A percentile compares a stretch with the other conserved stretches of the same genome.
Conservation (phyloP, 2,329 filamentous ascomycete species). For the Saccharata proteae region DNA sequence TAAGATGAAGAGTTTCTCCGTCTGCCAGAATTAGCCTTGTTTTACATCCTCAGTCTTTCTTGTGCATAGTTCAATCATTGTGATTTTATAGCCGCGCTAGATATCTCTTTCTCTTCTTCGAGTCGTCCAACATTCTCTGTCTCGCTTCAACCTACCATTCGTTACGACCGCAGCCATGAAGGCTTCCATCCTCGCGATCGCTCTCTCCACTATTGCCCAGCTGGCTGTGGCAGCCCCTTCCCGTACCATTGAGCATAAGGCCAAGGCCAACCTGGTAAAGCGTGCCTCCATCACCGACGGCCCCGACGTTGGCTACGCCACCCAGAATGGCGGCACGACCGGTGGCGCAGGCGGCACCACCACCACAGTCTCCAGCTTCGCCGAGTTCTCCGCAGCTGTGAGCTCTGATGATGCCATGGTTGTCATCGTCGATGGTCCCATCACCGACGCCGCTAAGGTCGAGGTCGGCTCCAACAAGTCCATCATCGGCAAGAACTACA, state of each 20-base stretch:
- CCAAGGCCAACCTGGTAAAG: slow-evolving; percentile 15
- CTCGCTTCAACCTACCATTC: slow-evolving; percentile 10
- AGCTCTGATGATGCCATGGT: slow-evolving; percentile 31
- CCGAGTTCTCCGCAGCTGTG: slow-evolving; percentile 33
- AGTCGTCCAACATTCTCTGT: slow-evolving; percentile 10
- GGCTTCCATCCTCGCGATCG: slow-evolving; percentile 18
- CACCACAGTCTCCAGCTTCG: slow-evolving; percentile 22
- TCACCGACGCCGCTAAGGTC: slow-evolving; percentile 31
- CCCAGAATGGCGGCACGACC: slow-evolving; percentile 24
- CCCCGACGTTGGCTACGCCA: slow-evolving; percentile 21
- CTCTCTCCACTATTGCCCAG: slow-evolving; percentile 14
- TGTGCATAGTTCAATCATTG: too few relatives aligned
- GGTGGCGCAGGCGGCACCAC: slow-evolving; percentile 26
- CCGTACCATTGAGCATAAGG: slow-evolving; percentile 13
- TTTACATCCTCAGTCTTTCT: slow-evolving; percentile 7
- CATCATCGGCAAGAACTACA: slow-evolving; percentile 37
- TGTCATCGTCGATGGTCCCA: slow-evolving; percentile 34
- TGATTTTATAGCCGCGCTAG: too few relatives aligned
- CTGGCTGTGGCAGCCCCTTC: slow-evolving; percentile 23
- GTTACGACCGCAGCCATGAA: slow-evolving; percentile 15
- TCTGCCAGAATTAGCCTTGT: too few relatives aligned
- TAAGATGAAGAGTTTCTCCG: too few relatives aligned
- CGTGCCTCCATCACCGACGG: slow-evolving; percentile 18
- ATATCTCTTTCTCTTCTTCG: slow-evolving; percentile 4
- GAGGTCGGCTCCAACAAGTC: slow-evolving; percentile 39